Conservation (phyloP, 1,139 yeast species). For the Barnettozyma hawaiiensis region DNA sequence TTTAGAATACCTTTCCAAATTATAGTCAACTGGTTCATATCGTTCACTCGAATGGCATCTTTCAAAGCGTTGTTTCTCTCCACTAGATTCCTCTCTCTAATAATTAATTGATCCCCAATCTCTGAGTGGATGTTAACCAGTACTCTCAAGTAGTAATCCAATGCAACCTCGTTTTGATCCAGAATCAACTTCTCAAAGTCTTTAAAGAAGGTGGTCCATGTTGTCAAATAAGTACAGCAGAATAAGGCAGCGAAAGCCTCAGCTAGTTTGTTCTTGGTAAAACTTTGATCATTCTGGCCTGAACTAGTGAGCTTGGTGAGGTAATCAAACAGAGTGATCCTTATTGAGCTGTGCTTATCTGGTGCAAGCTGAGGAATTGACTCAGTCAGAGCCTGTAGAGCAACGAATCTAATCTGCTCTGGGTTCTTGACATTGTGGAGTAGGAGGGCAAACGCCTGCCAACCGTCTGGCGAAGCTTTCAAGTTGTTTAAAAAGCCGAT, state of each 20-base stretch:
- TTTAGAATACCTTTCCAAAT: conserved; percentile 64
- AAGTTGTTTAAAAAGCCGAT: conserved; percentile 70
- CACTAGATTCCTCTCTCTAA: conserved; percentile 55
- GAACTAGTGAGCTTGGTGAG: conserved; percentile 31
- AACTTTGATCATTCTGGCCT: conserved; percentile 47
- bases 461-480: conserved; percentile 72
- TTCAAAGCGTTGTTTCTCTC: conserved; percentile 69
- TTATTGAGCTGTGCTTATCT: conserved; percentile 34
- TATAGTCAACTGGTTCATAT: conserved; percentile 60
- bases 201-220: conserved; percentile 61
- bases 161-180: conserved; percentile 42
- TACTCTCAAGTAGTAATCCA: conserved; percentile 74
- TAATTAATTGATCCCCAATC: conserved; percentile 85
- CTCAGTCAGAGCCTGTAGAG: conserved; percentile 69
- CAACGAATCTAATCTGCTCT: conserved; percentile 64
- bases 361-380: conserved; percentile 45
- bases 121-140: conserved; percentile 77
- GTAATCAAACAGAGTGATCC: conserved; percentile 39
- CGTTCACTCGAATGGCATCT: conserved; percentile 73
- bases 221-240: conserved; percentile 53
- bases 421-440: conserved; percentile 40
- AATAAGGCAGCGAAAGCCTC: conserved; percentile 69
- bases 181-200: conserved; percentile 46
- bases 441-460: conserved; percentile 67
- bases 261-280: conserved; percentile 73